Conservation (phyloP, 176 grass and related monocot genomes). For the Cenchrus purpureus region DNA sequence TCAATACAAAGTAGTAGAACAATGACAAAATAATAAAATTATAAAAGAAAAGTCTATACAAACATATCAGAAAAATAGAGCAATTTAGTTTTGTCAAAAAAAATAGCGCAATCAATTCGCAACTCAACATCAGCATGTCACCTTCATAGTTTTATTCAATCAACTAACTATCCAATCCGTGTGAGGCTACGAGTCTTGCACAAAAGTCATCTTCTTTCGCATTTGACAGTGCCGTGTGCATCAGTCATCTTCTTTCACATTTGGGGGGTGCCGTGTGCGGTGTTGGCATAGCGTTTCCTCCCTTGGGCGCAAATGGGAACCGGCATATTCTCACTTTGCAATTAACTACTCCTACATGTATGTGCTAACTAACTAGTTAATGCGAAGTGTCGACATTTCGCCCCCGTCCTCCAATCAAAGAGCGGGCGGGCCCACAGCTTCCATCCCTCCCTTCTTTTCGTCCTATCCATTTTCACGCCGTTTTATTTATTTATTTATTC, state of each 20-base stretch:
- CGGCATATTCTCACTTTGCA: slow-evolving; percentile 40
- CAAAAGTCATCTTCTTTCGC: neutral
- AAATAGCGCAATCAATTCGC: neutral
- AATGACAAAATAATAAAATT: no score
- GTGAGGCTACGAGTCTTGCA: no score
- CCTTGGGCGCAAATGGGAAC: neutral
- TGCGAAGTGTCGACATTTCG: slow-evolving; percentile 57
- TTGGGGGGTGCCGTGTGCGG: neutral
- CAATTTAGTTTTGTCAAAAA: no score
- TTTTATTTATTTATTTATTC: neutral
- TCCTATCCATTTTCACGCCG: slow-evolving; percentile 15
- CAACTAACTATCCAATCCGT: neutral
- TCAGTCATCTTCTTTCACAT: neutral
- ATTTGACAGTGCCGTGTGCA: neutral
- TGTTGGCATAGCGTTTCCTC: slow-evolving; percentile 5
- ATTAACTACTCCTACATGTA: slow-evolving; percentile 34
- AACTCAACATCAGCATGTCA: neutral
- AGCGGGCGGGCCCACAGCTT: neutral
- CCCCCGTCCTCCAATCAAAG: neutral
- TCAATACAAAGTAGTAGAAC: no score
- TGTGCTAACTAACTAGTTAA: slow-evolving; percentile 36
- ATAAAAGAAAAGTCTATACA: no score
- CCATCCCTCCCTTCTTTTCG: neutral
- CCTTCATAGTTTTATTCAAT: neutral
- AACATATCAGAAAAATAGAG: no score